phyloP scores from a whole-genome alignment of 2,329 filamentous ascomycete species.

The Cordyceps fumosorosea region DNA sequence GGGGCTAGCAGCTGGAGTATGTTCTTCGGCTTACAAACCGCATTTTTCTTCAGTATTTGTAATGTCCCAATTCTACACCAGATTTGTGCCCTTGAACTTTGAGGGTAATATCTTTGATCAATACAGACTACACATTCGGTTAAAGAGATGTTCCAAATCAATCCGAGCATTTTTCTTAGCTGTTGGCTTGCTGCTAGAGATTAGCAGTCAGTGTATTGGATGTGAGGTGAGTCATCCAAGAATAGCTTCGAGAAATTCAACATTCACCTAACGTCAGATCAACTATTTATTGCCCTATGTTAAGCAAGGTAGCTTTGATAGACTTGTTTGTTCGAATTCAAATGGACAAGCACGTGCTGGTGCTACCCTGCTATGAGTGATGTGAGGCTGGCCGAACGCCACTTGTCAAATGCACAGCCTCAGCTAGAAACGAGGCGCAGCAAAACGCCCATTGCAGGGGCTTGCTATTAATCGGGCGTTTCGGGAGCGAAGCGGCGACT shows the following conservation, averaged over 20 bases:
- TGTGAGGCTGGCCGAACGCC: neutral
- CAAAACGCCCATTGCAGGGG: no score
- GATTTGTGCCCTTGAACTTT: no score
- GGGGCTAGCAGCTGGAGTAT: neutral
- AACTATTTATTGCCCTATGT: neutral
- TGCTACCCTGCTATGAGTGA: neutral
- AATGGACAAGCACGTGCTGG: neutral
- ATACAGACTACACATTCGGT: no score
- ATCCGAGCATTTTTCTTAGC: no score
- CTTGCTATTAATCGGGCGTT: neutral
- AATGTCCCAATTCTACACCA: no score
- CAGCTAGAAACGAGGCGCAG: constrained; percentile 9
- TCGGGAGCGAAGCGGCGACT: neutral
- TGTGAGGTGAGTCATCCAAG: neutral
- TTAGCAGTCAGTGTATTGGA: neutral
- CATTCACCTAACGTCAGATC: neutral
- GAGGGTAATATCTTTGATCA: no score
- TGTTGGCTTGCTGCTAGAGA: neutral
- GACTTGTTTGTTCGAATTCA: neutral
- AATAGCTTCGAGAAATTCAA: neutral
- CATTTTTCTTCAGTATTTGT: neutral
- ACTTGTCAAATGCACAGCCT: neutral
- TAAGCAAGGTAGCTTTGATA: neutral
- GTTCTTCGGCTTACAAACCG: neutral
- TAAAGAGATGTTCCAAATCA: no score